Evolutionary conservation across 345 rosid species (phyloP), one percentile per base, ranked within the genome.

Genomic region (Cardamine occulta): DNA sequence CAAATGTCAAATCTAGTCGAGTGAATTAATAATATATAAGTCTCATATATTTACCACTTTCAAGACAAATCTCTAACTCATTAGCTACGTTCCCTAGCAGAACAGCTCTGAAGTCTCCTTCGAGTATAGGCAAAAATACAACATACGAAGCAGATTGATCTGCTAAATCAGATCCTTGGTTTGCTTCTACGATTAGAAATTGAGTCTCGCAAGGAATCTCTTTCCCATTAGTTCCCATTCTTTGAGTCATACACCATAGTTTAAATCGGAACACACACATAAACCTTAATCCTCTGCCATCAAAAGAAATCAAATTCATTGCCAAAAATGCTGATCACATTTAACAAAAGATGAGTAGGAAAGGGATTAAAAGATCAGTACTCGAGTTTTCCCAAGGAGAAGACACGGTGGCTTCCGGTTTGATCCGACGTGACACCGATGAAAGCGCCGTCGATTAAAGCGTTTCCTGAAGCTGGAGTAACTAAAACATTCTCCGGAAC

Each of bases 221-320:
- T 14, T 79, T 57, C 0, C 84, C 88, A 2, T 81, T 81, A 75
- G 66, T 74, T 44, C 90, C 92, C 13, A 82, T 80, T 2, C 85
- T 73, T 4, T 89, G 96, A 26, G 82, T 85, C 96, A 88, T 88
- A 89, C 92, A 89, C 96, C 92, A 86, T 68, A 89, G 70, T 64
- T 86, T 88, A 66, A 60, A 34, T 52, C 89, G 83, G 61, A 84
- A 89, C 18, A 86, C 88, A 73, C 77, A 72, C 80, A 86, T 29
- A 72, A 87, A 85, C 85, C 75, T 78, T 80, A 52, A 80, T 39
- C 73, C 64, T 83, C 90, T 82, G 88, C 63, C 65, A 53, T 39
- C 3, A 31, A 31, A 32, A 34, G 3, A 26, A 1, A 26, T 26
- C 3, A 26, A 26, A 26, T 26, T 26, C 28, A 26, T 26, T 26